phyloP scores from a whole-genome alignment of 306 rosid species.

The Vicia sativa region DNA sequence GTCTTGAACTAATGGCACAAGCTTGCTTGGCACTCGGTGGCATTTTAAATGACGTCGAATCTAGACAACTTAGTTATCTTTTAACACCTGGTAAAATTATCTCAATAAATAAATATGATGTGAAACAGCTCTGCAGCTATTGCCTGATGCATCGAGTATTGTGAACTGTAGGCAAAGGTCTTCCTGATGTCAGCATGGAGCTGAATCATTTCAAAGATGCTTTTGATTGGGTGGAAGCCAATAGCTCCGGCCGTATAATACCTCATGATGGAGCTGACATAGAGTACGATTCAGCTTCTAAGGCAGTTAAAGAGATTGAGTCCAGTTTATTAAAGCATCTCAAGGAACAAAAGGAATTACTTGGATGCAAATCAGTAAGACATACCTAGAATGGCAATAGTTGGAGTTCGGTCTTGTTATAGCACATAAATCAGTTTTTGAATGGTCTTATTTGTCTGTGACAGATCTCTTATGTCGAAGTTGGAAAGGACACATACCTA shows the following conservation, averaged over 20 bases:
- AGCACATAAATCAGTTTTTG: slow-evolving; percentile 24
- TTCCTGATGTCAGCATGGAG: slow-evolving; percentile 62
- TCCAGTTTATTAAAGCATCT: slow-evolving; percentile 61
- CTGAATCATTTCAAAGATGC: slow-evolving; percentile 83
- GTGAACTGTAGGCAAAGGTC: slow-evolving; percentile 64
- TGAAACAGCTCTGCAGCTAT: slow-evolving; percentile 24
- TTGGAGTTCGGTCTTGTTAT: slow-evolving; percentile 32
- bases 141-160: slow-evolving; percentile 31
- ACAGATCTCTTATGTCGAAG: slow-evolving; percentile 76
- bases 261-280: slow-evolving; percentile 83
- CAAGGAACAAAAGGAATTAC: slow-evolving; percentile 67
- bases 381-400: slow-evolving; percentile 32
- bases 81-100: slow-evolving; percentile 71
- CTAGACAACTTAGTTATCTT: slow-evolving; percentile 64
- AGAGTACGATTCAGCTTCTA: slow-evolving; percentile 85
- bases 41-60: slow-evolving; percentile 63
- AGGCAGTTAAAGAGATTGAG: slow-evolving; percentile 64
- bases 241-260: slow-evolving; percentile 84
- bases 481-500: slow-evolving; percentile 82
- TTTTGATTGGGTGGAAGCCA: slow-evolving; percentile 96
- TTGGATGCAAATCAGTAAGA: slow-evolving; percentile 66
- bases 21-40: slow-evolving; percentile 69
- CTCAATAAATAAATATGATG: slow-evolving; percentile 9
- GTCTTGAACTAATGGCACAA: slow-evolving; percentile 81
- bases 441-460: slow-evolving; percentile 32